A percentile compares a stretch with the other conserved stretches of the same genome.
Evolutionary conservation across 352 stramenopile species (phyloP).

Genomic region (Globisporangium mamillatum): DNA sequence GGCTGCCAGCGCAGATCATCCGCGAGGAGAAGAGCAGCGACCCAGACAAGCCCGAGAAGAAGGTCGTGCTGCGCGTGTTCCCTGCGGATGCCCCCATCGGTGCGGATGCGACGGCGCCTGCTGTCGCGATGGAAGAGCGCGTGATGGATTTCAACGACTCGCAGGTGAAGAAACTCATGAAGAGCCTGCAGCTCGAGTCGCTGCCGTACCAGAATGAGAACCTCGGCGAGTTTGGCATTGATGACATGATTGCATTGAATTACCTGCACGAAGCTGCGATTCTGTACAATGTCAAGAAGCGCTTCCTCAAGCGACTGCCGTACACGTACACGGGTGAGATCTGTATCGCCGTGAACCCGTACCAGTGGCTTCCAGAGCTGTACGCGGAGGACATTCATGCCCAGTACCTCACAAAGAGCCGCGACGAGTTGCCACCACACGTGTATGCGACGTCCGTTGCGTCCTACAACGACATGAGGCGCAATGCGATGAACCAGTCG

Average conservation of each 20-base stretch:
- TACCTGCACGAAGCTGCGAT: slow-evolving; percentile 91
- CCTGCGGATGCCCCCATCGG: slow-evolving; percentile 17
- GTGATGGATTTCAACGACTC: slow-evolving; percentile 76
- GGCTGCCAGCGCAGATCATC: slow-evolving; percentile 72
- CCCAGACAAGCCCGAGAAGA: slow-evolving; percentile 55
- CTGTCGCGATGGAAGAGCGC: slow-evolving; percentile 43
- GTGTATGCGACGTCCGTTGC: slow-evolving; percentile 73
- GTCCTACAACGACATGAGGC: slow-evolving; percentile 68
- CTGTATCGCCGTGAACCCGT: slow-evolving; percentile 96
- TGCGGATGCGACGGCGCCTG: slow-evolving; percentile 16
- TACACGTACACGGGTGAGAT: slow-evolving; percentile 98
- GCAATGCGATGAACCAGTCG: slow-evolving; percentile 67
- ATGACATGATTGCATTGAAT: slow-evolving; percentile 88
- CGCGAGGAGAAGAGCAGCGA: slow-evolving; percentile 53
- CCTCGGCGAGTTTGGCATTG: slow-evolving; percentile 51
- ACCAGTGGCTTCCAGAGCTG: slow-evolving; percentile 87
- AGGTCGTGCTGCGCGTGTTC: slow-evolving; percentile 51
- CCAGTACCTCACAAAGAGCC: slow-evolving; percentile 60
- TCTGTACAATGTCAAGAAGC: slow-evolving; percentile 88
- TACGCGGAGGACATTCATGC: slow-evolving; percentile 75
- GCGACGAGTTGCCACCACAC: slow-evolving; percentile 61
- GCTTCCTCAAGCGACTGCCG: slow-evolving; percentile 83
- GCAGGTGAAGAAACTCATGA: slow-evolving; percentile 58
- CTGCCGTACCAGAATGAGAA: slow-evolving; percentile 80
- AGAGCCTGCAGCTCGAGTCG: slow-evolving; percentile 62